Base-by-base conservation (phyloP, 1,139 yeast species). In the Taiozyma sp. region DNA sequence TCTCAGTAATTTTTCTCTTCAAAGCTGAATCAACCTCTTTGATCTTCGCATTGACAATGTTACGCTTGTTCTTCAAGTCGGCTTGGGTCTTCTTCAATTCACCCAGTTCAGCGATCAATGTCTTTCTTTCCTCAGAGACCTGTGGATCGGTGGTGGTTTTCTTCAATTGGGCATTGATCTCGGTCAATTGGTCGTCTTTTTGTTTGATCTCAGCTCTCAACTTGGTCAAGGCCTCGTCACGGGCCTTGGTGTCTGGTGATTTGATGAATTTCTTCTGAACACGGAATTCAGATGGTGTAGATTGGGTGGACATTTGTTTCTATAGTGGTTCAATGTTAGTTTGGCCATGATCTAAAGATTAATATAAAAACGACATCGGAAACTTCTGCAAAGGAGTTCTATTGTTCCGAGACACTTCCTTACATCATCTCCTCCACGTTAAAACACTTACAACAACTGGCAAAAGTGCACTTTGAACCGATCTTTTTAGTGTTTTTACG, bases 1-100 rank as follows among this genome's bases (percentile, higher is more conserved):
- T 81, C 61, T 92, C 97, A 60, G 75, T 72, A 64, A 85, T 80
- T 73, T 84, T 89, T 71, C 85, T 83, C 78, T 89, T 89, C 72
- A 90, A 74, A 56, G 77, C 76, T 56, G 79, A 75, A 64, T 93
- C 98, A 59, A 85, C 71, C 47, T 75, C 72, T 70, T 84, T 86
- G 68, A 92, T 80, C 70, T 86, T 90, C 58, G 85, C 91, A 65
- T 81, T 80, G 63, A 89, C 72, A 50, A 75, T 71, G 63, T 78
- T 80, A 73, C 96, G 82, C 67, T 87, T 83, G 57, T 73, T 70
- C 74, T 90, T 90, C 70, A 84, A 74, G 57, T 78, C 80, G 55
- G 83, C 81, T 75, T 90, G 97, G 54, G 76, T 71, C 70, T 80
- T 79, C 66, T 83, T 74, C 64, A 89, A 77, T 49, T 76, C 79